These are phyloP conservation scores for Jamesozyma hellenica DNA, from an alignment of 805 yeast genomes.

Conservation along the genomic window DNA sequence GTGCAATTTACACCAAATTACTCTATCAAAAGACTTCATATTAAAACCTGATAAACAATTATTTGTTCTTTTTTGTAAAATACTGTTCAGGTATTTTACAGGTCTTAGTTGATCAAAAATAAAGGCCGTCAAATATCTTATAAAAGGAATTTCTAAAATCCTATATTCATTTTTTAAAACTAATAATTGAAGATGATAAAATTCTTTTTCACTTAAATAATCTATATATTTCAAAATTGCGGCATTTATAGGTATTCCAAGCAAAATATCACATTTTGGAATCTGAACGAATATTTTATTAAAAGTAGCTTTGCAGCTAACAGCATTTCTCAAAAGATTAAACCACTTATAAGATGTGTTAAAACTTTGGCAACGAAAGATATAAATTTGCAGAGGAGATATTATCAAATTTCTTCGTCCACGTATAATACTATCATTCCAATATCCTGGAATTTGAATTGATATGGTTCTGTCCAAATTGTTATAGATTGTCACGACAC, in stretches of 20 bases:
- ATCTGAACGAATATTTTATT: conserved; percentile 37
- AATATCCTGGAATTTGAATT: conserved; percentile 13
- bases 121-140: conserved; percentile 16
- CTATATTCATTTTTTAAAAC: conserved; percentile 15
- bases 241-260: conserved; percentile 19
- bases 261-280: conserved; percentile 30
- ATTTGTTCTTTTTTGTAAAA: conserved; percentile 17
- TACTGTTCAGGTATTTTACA: conserved; percentile 20
- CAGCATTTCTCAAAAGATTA: conserved; percentile 40
- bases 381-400: conserved; percentile 33
- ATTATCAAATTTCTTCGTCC: conserved; percentile 6
- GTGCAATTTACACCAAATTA: conserved; percentile 56
- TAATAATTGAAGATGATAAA: conserved; percentile 9
- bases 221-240: conserved; percentile 7
- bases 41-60: conserved; percentile 40
- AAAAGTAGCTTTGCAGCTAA: conserved; percentile 37
- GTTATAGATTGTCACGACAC: conserved; percentile 47
- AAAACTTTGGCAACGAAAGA: conserved; percentile 46
- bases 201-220: conserved; percentile 7
- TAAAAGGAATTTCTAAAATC: conserved; percentile 16
- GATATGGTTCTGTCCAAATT: conserved; percentile 57
- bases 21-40: conserved; percentile 60
- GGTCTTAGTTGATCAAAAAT: conserved; percentile 29
- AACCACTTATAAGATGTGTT: conserved; percentile 54
- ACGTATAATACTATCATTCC: not conserved